These are phyloP conservation scores for Elaeis oleifera DNA, from an alignment of 202 grass and related monocot species.

Conservation along the genomic window DNA sequence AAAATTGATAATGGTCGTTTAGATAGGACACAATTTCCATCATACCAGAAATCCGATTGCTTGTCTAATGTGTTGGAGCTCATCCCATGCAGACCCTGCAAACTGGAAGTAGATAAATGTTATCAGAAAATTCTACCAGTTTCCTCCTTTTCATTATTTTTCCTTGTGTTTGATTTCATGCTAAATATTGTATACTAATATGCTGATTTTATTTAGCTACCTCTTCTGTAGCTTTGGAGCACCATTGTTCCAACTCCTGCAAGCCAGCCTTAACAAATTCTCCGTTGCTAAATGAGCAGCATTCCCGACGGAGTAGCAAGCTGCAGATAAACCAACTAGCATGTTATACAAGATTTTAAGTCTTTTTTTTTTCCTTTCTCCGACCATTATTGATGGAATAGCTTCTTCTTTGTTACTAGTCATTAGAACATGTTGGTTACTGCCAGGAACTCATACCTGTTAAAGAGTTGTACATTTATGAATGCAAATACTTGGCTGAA, in stretches of 20 bases:
- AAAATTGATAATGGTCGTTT: neutral
- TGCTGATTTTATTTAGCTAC: constrained; percentile 19
- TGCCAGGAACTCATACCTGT: constrained; percentile 42
- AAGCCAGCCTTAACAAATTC: constrained; percentile 81
- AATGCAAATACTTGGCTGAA: constrained; percentile 81
- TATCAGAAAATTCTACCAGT: constrained; percentile 14
- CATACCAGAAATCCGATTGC: constrained; percentile 72
- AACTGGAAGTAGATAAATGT: constrained; percentile 37
- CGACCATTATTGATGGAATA: too few relatives aligned
- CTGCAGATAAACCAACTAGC: constrained; percentile 29
- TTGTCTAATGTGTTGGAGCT: constrained; percentile 78
- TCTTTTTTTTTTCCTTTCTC: too few relatives aligned
- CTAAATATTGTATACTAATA: neutral
- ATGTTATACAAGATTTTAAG: constrained; percentile 2
- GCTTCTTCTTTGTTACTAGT: too few relatives aligned
- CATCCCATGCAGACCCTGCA: constrained; percentile 70
- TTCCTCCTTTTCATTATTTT: neutral
- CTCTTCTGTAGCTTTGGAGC: constrained; percentile 49
- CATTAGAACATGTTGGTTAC: too few relatives aligned
- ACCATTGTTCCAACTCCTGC: constrained; percentile 85
- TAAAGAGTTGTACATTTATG: constrained; percentile 94
- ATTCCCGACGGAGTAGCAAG: constrained; percentile 83
- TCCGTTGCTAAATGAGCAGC: constrained; percentile 90
- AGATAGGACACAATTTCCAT: constrained; percentile 7
- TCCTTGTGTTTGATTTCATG: too few relatives aligned